phyloP scores from a whole-genome alignment of 2,329 filamentous ascomycete genomes.

The Aspergillus quadricinctus region DNA sequence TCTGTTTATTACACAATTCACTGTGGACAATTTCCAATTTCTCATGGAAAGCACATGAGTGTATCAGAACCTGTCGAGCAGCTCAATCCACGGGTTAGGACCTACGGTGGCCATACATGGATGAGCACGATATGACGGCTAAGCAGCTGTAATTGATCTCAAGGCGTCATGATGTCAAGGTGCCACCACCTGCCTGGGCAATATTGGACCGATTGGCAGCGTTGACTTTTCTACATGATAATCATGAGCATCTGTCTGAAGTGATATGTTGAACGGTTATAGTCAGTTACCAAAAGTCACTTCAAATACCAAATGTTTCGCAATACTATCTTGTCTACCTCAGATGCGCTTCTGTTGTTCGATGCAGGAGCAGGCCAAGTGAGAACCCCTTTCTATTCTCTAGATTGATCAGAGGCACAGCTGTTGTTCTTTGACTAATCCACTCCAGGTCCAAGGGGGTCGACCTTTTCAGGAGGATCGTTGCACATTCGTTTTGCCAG shows the following conservation, averaged over 20 bases:
- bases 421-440: neutral
- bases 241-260: neutral
- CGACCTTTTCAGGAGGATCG: constrained; percentile 30
- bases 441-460: constrained; percentile 25
- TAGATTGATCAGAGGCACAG: neutral
- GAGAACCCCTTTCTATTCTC: neutral
- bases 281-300: neutral
- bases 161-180: constrained; percentile 24
- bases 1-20: neutral
- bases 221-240: neutral
- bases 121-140: neutral
- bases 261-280: constrained; percentile 5
- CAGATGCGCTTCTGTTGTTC: constrained; percentile 25
- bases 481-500: constrained; percentile 23
- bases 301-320: constrained; percentile 15
- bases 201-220: neutral
- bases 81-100: neutral
- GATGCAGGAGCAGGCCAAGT: constrained; percentile 30
- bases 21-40: neutral
- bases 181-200: constrained; percentile 17
- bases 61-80: neutral
- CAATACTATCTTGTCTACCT: constrained; percentile 19
- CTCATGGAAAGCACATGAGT: neutral
- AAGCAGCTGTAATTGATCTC: neutral
- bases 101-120: neutral